phyloP scores from a whole-genome alignment of 169 alveolate genomes.

The Amoebophrya sp. region DNA sequence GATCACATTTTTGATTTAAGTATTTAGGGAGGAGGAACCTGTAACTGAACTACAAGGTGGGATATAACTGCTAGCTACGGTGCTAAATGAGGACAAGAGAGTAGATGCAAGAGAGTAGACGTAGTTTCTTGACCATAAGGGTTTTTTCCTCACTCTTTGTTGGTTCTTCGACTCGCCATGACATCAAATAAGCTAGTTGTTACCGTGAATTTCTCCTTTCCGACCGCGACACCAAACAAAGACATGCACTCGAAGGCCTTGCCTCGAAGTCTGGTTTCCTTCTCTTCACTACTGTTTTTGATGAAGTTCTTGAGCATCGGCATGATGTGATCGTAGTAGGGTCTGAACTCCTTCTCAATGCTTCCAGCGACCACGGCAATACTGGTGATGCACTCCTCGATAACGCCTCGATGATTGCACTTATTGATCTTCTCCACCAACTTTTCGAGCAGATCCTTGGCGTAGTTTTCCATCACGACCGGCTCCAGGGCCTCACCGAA shows the following conservation, averaged over 20 bases:
- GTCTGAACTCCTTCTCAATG: background rate
- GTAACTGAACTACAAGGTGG: too few species aligned
- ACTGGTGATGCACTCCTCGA: slow-evolving; percentile 19
- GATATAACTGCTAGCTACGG: too few species aligned
- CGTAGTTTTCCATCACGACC: background rate
- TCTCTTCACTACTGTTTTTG: background rate
- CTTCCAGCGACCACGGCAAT: background rate
- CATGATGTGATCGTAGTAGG: background rate
- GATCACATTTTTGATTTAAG: too few species aligned
- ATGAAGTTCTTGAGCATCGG: background rate
- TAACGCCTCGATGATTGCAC: background rate
- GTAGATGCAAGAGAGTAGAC: too few species aligned
- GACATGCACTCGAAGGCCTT: slow-evolving; percentile 22
- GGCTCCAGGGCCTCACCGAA: slow-evolving; percentile 11
- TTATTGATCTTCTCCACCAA: background rate
- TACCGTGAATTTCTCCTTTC: background rate
- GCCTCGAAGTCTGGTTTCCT: background rate
- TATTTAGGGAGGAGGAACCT: too few species aligned
- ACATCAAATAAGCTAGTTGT: too few species aligned
- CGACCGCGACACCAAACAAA: slow-evolving; percentile 2
- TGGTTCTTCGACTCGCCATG: too few species aligned
- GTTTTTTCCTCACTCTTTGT: too few species aligned
- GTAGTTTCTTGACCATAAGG: too few species aligned
- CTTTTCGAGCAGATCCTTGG: background rate
- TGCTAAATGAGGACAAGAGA: too few species aligned